Evolutionary conservation across 1,284 basidiomycete species (phyloP).

Genomic region (Boletus mariae): DNA sequence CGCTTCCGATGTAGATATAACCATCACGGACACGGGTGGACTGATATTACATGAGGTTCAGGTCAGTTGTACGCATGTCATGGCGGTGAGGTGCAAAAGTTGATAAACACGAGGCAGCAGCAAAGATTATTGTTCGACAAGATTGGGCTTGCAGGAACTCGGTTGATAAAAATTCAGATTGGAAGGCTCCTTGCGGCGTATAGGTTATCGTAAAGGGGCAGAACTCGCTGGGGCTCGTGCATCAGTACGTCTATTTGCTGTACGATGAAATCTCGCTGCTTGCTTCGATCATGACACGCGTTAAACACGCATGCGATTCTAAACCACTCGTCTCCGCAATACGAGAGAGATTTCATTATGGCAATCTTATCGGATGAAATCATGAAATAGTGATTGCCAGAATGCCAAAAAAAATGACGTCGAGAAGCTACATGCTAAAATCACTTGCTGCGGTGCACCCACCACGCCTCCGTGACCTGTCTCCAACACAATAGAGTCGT

Average conservation of each 20-base stretch:
- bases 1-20: slow-evolving; percentile 29
- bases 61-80: slow-evolving; percentile 29
- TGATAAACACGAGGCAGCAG: slow-evolving; percentile 26
- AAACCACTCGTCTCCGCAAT: slow-evolving; percentile 4
- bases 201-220: slow-evolving; percentile 3
- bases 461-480: slow-evolving; percentile 6
- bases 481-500: slow-evolving; percentile 1
- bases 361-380: slow-evolving; percentile 27
- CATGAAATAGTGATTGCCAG: slow-evolving; percentile 18
- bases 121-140: slow-evolving; percentile 4
- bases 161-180: slow-evolving; percentile 6
- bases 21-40: slow-evolving; percentile 12
- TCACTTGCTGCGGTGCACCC: not conserved
- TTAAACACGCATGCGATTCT: slow-evolving; percentile 15
- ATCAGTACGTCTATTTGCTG: slow-evolving; percentile 17
- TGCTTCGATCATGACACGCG: slow-evolving; percentile 19
- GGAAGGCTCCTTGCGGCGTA: slow-evolving; percentile 20
- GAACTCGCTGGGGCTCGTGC: not conserved
- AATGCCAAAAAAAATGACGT: slow-evolving; percentile 3
- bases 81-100: slow-evolving; percentile 13
- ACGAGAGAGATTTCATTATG: not conserved
- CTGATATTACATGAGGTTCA: slow-evolving; percentile 24
- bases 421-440: not conserved
- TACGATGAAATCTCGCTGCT: not conserved
- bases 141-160: not conserved